A percentile compares a stretch with the other conserved stretches of the same genome.
Conservation (phyloP, 371 early-diverging fungal genomes). For the Umbelopsis sp. region DNA sequence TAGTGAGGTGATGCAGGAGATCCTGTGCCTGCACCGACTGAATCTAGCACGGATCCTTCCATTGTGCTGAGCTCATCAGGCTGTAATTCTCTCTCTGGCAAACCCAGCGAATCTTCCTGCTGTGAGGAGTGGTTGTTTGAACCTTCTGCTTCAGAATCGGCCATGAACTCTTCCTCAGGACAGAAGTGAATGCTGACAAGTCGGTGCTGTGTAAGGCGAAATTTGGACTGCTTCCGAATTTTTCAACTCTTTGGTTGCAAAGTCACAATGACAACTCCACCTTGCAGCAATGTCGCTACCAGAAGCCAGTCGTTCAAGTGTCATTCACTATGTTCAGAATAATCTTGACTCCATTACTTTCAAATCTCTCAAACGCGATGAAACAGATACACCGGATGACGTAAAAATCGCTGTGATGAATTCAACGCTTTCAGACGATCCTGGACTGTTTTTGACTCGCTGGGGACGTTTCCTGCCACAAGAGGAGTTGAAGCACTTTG, state of each 20-base stretch:
- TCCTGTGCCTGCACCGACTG: not conserved
- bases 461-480: slow-evolving; percentile 50
- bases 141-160: slow-evolving; percentile 10
- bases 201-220: not conserved
- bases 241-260: slow-evolving; percentile 16
- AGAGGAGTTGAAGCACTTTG: slow-evolving; percentile 35
- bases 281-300: slow-evolving; percentile 16
- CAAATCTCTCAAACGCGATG: slow-evolving; percentile 43
- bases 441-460: slow-evolving; percentile 48
- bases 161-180: not conserved
- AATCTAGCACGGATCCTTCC: slow-evolving; percentile 1
- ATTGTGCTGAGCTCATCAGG: not conserved
- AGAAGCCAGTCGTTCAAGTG: not conserved
- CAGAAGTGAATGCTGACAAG: slow-evolving; percentile 17
- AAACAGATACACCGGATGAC: slow-evolving; percentile 30
- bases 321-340: slow-evolving; percentile 21
- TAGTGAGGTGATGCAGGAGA: not conserved
- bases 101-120: not conserved
- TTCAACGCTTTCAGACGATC: slow-evolving; percentile 35
- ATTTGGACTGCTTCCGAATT: not conserved
- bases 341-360: slow-evolving; percentile 41
- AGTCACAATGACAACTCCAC: slow-evolving; percentile 8
- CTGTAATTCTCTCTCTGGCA: not conserved
- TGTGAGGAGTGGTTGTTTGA: not conserved
- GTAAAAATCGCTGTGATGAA: slow-evolving; percentile 41